These are phyloP conservation scores for Pulveroboletus sp. DNA, from an alignment of 1,284 basidiomycete species.

Conservation along the genomic window DNA sequence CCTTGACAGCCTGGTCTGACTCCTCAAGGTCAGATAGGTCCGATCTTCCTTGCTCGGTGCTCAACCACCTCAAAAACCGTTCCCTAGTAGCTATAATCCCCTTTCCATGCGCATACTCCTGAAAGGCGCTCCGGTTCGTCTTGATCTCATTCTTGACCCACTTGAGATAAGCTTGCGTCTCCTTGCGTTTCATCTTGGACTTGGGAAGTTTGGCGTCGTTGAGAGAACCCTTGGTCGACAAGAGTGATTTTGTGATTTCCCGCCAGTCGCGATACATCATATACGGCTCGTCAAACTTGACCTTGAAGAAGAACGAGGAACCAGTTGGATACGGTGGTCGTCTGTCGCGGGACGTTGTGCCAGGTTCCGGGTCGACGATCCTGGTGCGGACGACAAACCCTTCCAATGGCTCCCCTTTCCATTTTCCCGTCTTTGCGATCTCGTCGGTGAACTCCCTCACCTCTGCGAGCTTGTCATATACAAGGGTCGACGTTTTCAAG, in stretches of 20 bases:
- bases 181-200: constrained; percentile 62
- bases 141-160: constrained; percentile 77
- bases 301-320: constrained; percentile 97
- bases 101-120: constrained; percentile 66
- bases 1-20: constrained; percentile 26
- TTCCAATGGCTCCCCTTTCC: constrained; percentile 88
- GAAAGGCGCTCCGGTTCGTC: constrained; percentile 63
- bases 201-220: constrained; percentile 48
- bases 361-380: constrained; percentile 46
- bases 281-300: constrained; percentile 99
- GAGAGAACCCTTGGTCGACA: constrained; percentile 44
- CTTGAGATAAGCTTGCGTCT: constrained; percentile 64
- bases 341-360: constrained; percentile 34
- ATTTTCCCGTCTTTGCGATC: constrained; percentile 68
- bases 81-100: constrained; percentile 87
- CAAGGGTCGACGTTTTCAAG: constrained; percentile 66
- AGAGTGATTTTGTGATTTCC: constrained; percentile 83
- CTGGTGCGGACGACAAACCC: constrained; percentile 93
- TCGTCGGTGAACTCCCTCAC: constrained; percentile 77
- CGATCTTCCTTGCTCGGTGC: constrained; percentile 47
- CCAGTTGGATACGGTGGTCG: constrained; percentile 73
- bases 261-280: constrained; percentile 99
- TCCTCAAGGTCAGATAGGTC: constrained; percentile 32
- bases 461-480: constrained; percentile 62
- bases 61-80: constrained; percentile 73